These are phyloP conservation scores for Arabidopsis suecica DNA, from an alignment of 345 rosid genomes.

Conservation along the genomic window DNA sequence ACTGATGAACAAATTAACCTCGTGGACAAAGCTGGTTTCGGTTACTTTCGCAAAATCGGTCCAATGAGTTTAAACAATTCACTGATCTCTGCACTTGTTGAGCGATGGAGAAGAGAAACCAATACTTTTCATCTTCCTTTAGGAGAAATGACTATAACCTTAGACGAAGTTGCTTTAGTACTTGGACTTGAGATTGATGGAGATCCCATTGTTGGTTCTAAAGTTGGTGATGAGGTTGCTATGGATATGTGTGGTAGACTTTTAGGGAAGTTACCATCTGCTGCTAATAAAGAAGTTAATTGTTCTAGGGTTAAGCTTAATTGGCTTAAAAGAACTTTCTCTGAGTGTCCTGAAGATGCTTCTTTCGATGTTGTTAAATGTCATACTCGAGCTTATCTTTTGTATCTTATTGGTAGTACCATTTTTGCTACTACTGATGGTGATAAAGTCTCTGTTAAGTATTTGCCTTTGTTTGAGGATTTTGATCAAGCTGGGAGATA, in stretches of 20 bases:
- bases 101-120: slow-evolving; percentile 82
- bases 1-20: slow-evolving; percentile 59
- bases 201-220: slow-evolving; percentile 66
- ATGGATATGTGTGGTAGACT: slow-evolving; percentile 56
- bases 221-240: slow-evolving; percentile 45
- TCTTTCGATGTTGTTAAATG: slow-evolving; percentile 51
- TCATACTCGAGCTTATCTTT: slow-evolving; percentile 72
- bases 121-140: slow-evolving; percentile 66
- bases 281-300: slow-evolving; percentile 60
- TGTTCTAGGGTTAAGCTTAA: slow-evolving; percentile 83
- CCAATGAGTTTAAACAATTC: slow-evolving; percentile 73
- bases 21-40: slow-evolving; percentile 77
- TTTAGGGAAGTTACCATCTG: slow-evolving; percentile 64
- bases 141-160: slow-evolving; percentile 70
- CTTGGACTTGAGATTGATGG: slow-evolving; percentile 81
- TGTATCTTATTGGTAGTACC: slow-evolving; percentile 77
- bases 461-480: slow-evolving; percentile 68
- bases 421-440: slow-evolving; percentile 82
- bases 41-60: slow-evolving; percentile 62
- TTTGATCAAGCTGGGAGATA: slow-evolving; percentile 72
- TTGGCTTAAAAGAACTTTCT: slow-evolving; percentile 75
- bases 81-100: slow-evolving; percentile 70
- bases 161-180: slow-evolving; percentile 64
- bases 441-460: slow-evolving; percentile 86
- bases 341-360: slow-evolving; percentile 65